Percentiles rank a stretch among this genome's conserved stretches.
These are phyloP conservation scores for Microbotryum intermedium DNA, from an alignment of 1,284 basidiomycete genomes.

Conservation along the genomic window DNA sequence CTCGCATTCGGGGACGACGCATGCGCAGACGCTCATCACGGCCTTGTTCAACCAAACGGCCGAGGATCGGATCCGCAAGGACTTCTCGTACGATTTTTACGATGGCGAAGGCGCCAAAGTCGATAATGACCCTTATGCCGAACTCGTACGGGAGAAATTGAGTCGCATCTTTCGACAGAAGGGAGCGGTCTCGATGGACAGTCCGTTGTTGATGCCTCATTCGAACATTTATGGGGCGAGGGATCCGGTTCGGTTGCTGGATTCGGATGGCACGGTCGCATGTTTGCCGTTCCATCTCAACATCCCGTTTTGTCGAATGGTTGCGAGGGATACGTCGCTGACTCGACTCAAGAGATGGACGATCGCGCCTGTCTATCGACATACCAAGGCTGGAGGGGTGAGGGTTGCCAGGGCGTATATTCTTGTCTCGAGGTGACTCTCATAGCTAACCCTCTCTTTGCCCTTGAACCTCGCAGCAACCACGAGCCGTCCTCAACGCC, in stretches of 20 bases:
- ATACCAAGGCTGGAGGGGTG: conserved; percentile 20
- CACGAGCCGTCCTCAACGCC: conserved; percentile 31
- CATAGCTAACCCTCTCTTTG: no score
- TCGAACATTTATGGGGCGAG: conserved; percentile 31
- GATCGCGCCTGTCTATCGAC: conserved; percentile 29
- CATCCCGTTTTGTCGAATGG: conserved; percentile 33
- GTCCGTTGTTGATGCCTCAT: conserved; percentile 29
- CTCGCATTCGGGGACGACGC: conserved; percentile 31
- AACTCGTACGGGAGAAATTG: conserved; percentile 30
- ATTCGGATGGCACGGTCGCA: conserved; percentile 30
- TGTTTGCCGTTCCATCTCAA: conserved; percentile 30
- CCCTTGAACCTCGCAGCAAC: conserved; percentile 22
- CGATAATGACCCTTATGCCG: conserved; percentile 32
- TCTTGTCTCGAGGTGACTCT: no score
- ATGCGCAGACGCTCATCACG: conserved; percentile 30
- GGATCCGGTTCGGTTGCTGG: conserved; percentile 32
- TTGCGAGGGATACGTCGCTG: conserved; percentile 31
- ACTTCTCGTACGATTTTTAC: conserved; percentile 33
- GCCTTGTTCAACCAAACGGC: conserved; percentile 30
- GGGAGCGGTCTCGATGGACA: conserved; percentile 33
- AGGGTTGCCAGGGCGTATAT: neutral
- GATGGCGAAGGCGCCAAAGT: conserved; percentile 27
- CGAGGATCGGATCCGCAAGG: conserved; percentile 30
- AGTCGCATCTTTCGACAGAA: conserved; percentile 29
- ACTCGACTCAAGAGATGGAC: conserved; percentile 34